Conservation (phyloP, 2,329 filamentous ascomycete genomes). For the Penicillium sp. region DNA sequence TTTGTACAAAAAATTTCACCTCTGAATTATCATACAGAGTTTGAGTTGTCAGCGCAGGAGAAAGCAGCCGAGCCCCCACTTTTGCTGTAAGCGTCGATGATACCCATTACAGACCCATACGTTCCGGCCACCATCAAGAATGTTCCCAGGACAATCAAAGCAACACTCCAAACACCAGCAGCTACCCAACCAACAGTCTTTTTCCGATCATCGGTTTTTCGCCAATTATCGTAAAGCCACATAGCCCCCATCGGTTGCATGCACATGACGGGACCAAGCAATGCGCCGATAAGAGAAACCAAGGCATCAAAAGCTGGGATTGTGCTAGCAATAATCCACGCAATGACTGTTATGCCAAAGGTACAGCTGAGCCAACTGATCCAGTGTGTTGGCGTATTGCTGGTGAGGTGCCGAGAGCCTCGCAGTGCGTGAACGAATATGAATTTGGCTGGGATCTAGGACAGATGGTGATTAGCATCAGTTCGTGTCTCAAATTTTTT, state of each 20-base stretch:
- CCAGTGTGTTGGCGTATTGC: not conserved
- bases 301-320: not conserved
- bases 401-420: not conserved
- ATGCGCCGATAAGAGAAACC: not conserved
- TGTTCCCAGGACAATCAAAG: slow-evolving; percentile 39
- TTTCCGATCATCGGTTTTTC: slow-evolving; percentile 17
- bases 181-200: slow-evolving; percentile 12
- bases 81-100: slow-evolving; percentile 40
- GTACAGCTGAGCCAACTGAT: not conserved
- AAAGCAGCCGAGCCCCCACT: slow-evolving; percentile 41
- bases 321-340: not conserved
- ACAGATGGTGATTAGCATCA: not conserved
- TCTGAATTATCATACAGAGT: slow-evolving; percentile 1
- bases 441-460: not conserved
- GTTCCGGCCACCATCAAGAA: slow-evolving; percentile 50
- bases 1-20: too few species aligned
- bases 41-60: slow-evolving; percentile 49
- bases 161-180: slow-evolving; percentile 26
- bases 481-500: not conserved
- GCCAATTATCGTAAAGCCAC: slow-evolving; percentile 50
- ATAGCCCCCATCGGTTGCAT: slow-evolving; percentile 41
- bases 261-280: slow-evolving; percentile 15
- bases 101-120: slow-evolving; percentile 46
- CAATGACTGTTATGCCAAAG: not conserved
- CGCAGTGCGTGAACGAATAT: not conserved